Base-by-base conservation (phyloP, 2,329 filamentous ascomycete genomes). In the Epichloe amarillans region DNA sequence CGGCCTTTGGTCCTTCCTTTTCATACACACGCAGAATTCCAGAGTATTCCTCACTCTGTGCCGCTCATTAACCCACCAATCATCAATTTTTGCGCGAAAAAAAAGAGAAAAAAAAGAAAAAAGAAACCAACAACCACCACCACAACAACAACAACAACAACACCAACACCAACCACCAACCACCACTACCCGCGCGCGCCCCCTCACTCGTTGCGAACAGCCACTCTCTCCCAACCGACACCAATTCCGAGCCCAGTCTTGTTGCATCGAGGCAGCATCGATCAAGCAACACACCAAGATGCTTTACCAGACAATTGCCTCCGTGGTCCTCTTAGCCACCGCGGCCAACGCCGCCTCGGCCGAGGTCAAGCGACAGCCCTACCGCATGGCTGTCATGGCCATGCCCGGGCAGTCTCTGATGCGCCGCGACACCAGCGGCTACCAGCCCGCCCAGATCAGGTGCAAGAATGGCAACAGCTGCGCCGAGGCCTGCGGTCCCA, bases 391-490 rank as follows among this genome's bases (percentile, higher is more conserved):
- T 53, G 61, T 61, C 55, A 68, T 64, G 61, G 57, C 65, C 52
- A 53, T 69, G 50, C 59, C 61, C 49, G 65, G 64, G 46, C 55
- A 74, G 56, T 70, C 72, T 52, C 62, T 76, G 48, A 61, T 62
- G 45, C 69, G 65, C 58, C 73, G 72, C 61, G 66, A 67, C 58
- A 69, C 61, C 56, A 65, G 62, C 59, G 75, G 69, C 57, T 80
- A 76, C 65, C 64, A 67, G 64, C 77, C 71, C 49, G 66, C 71
- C 53, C 66, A 72, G 62, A 68, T 67, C 50, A 58, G 66, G 53
- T 81, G 77, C 61, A 70, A 70, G 47, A 58, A 64, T 14, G 77
- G 76, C 53, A 60, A 63, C 50, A 77, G 74, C 39, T 82, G 77
- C 65, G 69, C 69, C 46, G 71, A 77, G 56, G 75, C 77, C 45